Conservation (phyloP, 257 asterid genomes). For the Lycium ferocissimum region DNA sequence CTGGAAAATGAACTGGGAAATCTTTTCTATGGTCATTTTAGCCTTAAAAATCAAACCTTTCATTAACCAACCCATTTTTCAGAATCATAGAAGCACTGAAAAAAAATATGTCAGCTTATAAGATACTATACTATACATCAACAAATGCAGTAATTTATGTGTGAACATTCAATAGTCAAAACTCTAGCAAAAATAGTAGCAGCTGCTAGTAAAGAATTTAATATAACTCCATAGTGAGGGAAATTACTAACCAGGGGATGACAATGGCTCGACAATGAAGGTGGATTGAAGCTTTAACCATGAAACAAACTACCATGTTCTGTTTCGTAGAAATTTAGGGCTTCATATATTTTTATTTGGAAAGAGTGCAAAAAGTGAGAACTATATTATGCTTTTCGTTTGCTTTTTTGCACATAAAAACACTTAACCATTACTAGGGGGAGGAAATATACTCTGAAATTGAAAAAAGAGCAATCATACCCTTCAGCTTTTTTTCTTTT, state of each 20-base stretch:
- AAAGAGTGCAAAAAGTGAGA: not conserved
- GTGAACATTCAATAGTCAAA: not conserved
- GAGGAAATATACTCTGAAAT: no score
- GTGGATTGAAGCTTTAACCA: slow-evolving; percentile 48
- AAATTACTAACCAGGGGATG: slow-evolving; percentile 59
- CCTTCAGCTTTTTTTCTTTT: no score
- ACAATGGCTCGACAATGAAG: slow-evolving; percentile 46
- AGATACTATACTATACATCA: not conserved
- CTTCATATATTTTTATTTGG: not conserved
- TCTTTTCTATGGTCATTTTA: not conserved
- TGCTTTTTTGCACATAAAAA: no score
- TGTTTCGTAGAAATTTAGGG: slow-evolving; percentile 8
- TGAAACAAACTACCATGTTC: slow-evolving; percentile 49
- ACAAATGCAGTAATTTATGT: not conserved
- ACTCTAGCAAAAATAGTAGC: not conserved
- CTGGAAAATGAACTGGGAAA: not conserved
- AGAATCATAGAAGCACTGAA: slow-evolving; percentile 27
- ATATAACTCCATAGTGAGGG: not conserved
- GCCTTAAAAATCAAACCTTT: no score
- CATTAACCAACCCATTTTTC: not conserved
- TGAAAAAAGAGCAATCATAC: no score
- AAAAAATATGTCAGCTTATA: not conserved
- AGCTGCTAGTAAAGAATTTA: not conserved
- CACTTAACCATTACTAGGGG: no score
- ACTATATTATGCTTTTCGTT: no score